Evolutionary conservation across 768 basidiomycete species (phyloP).

Genomic region (Mycena crocata): DNA sequence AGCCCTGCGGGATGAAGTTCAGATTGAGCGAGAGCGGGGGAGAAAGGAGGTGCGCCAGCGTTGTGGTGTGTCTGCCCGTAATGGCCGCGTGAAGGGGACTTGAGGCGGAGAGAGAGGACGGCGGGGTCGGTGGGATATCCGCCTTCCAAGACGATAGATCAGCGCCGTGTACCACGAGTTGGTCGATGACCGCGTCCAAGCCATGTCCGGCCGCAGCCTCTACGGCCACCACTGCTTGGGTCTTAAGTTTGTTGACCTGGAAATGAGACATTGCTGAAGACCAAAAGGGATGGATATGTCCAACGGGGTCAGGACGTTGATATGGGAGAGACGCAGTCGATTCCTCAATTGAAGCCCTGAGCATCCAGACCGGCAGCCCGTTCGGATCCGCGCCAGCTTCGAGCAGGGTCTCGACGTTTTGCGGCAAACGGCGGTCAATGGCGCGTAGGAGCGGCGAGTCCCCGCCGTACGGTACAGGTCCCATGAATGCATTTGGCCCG

Average conservation of each 20-base stretch:
- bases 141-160: conserved; percentile 12
- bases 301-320: conserved; percentile 2
- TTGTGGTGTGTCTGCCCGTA: not conserved
- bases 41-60: conserved; percentile 1
- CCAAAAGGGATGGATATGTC: conserved; percentile 15
- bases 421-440: not conserved
- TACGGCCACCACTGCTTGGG: conserved; percentile 10
- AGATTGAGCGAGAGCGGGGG: conserved; percentile 13
- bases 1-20: conserved; percentile 6
- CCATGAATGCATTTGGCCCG: conserved; percentile 15
- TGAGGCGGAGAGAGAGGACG: conserved; percentile 12
- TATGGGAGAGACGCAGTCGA: not conserved
- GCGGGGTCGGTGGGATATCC: not conserved
- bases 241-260: conserved; percentile 15
- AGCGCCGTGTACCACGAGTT: conserved; percentile 10
- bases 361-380: conserved; percentile 8
- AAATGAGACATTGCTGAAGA: conserved; percentile 14
- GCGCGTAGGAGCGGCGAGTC: conserved; percentile 14
- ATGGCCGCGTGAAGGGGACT: conserved; percentile 19
- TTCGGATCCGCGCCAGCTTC: conserved; percentile 14
- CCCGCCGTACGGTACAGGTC: not conserved
- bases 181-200: conserved; percentile 3
- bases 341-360: conserved; percentile 2
- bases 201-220: conserved; percentile 13
- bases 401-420: conserved; percentile 9